phyloP scores from a whole-genome alignment of 495 filamentous ascomycete species.

The Hypoxylon lenormandii region DNA sequence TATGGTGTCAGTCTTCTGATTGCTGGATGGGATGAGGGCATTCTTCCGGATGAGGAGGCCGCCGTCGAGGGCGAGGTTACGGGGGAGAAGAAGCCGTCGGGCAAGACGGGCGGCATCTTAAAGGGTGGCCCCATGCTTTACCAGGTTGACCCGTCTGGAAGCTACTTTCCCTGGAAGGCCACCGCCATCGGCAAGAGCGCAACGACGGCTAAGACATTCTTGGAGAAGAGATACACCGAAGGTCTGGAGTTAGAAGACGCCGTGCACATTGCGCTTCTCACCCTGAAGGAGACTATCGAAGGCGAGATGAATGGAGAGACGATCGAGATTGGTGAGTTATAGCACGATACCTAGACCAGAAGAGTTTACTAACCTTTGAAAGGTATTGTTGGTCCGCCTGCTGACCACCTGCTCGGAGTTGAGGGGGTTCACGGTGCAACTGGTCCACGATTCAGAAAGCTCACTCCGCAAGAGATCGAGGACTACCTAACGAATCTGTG shows the following conservation, averaged over 20 bases:
- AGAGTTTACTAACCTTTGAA: constrained; percentile 53
- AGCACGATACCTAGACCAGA: background rate
- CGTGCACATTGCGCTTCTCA: constrained; percentile 96
- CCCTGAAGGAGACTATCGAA: constrained; percentile 98
- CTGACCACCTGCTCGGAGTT: constrained; percentile 88
- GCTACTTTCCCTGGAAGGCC: constrained; percentile 99
- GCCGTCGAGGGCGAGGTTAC: constrained; percentile 60
- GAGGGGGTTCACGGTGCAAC: constrained; percentile 90
- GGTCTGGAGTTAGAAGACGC: constrained; percentile 97
- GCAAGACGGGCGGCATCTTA: constrained; percentile 92
- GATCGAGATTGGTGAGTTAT: constrained; percentile 88
- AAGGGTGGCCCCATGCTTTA: constrained; percentile 98
- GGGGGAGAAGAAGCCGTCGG: constrained; percentile 74
- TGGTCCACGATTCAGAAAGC: constrained; percentile 93
- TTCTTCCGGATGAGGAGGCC: constrained; percentile 76
- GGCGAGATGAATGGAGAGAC: constrained; percentile 99
- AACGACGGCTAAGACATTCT: constrained; percentile 96
- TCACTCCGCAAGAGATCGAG: constrained; percentile 97
- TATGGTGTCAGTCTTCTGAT: constrained; percentile 96
- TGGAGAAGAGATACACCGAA: constrained; percentile 98
- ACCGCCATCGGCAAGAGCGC: constrained; percentile 99
- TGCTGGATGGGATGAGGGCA: constrained; percentile 97
- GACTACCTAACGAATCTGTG: constrained; percentile 98
- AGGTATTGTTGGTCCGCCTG: constrained; percentile 96
- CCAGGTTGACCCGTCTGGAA: constrained; percentile 96